Percentiles rank a stretch among this genome's conserved stretches.
Conservation (phyloP, 768 basidiomycete genomes). For the Flagelloscypha sp. region DNA sequence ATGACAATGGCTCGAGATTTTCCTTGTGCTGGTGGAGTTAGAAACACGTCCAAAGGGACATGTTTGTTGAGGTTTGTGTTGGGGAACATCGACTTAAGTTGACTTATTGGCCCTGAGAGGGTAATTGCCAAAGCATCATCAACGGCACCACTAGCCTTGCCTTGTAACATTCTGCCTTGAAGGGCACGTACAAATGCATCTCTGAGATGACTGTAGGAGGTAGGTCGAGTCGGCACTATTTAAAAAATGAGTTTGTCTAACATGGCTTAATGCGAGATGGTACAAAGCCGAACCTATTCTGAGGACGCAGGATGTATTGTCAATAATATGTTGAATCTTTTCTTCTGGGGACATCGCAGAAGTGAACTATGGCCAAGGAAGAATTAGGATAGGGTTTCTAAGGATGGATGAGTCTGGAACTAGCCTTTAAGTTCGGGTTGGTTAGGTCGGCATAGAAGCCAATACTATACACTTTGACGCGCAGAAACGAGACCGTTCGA, state of each 20-base stretch:
- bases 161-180: slow-evolving; percentile 47
- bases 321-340: slow-evolving; percentile 60
- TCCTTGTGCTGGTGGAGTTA: slow-evolving; percentile 47
- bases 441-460: slow-evolving; percentile 82
- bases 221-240: slow-evolving; percentile 72
- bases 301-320: slow-evolving; percentile 61
- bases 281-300: slow-evolving; percentile 49
- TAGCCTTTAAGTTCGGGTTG: slow-evolving; percentile 54
- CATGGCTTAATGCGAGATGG: neutral
- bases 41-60: slow-evolving; percentile 58
- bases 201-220: slow-evolving; percentile 70
- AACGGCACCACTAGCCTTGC: slow-evolving; percentile 42
- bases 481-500: slow-evolving; percentile 80
- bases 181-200: slow-evolving; percentile 79
- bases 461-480: slow-evolving; percentile 82
- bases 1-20: slow-evolving; percentile 51
- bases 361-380: slow-evolving; percentile 53
- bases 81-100: slow-evolving; percentile 72
- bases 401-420: slow-evolving; percentile 12
- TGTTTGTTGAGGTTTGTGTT: slow-evolving; percentile 60
- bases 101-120: slow-evolving; percentile 55
- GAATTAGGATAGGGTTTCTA: too few relatives aligned
- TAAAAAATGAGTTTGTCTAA: slow-evolving; percentile 1
- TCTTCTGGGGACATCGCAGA: slow-evolving; percentile 51
- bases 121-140: slow-evolving; percentile 50